Evolutionary conservation across 805 yeast species (phyloP), one percentile per base, ranked within the genome.

Genomic region (Wickerhamomyces pijperi): DNA sequence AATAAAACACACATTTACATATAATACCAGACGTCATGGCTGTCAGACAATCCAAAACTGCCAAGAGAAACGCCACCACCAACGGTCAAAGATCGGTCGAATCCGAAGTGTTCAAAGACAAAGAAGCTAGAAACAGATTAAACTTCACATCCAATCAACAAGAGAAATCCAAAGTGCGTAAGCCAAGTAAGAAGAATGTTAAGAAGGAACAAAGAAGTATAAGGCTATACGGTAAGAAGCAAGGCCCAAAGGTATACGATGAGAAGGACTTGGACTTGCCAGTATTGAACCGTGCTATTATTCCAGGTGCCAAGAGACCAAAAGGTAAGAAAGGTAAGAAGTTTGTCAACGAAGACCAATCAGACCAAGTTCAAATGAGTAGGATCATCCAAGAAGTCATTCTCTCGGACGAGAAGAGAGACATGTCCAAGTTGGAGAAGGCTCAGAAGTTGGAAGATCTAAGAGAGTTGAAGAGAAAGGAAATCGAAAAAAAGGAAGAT

Each of bases 341-440:
- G 51, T 82, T 83, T 55, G 72, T 83, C 20, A 79, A 65, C 33
- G 94, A 83, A 51, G 70, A 75, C 48, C 48, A 49, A 31, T 34
- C 43, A 7, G 85, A 86, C 53, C 59, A 70, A 13, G 54, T 75
- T 35, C 68, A 73, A 25, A 53, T 86, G 62, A 74, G 72, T 46
- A 70, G 94, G 58, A 67, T 90, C 43, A 76, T 88, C 38, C 80
- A 78, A 46, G 75, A 81, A 25, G 86, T 92, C 40, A 87, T 86
- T 50, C 94, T 87, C 54, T 74, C 79, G 44, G 70, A 78, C 46
- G 97, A 90, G 45, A 70, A 74, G 34, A 72, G 76, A 8, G 78
- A 81, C 50, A 95, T 88, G 53, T 82, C 95, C 48, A 92, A 87
- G 60, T 66, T 92, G 41, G 98, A 90, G 55, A 85, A 84, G 55